Percentiles rank a stretch among this genome's conserved stretches.
Evolutionary conservation across 345 rosid genomes (phyloP).

Genomic region (Eucalyptus coolabah): DNA sequence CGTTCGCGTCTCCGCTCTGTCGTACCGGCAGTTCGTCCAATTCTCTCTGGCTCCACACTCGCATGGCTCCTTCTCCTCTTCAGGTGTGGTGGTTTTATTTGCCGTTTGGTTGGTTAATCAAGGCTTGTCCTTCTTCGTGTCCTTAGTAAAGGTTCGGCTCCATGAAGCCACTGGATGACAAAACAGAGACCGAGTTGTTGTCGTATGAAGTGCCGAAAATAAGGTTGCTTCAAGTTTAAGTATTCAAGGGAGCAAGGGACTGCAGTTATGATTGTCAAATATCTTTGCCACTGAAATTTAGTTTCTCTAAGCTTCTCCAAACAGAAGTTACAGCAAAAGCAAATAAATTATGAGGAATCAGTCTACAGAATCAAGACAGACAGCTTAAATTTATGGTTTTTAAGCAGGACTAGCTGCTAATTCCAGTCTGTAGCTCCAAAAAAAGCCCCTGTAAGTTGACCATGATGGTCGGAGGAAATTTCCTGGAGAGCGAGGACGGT

Average conservation of each 20-base stretch:
- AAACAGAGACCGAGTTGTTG: conserved; percentile 42
- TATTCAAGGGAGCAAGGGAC: conserved; percentile 44
- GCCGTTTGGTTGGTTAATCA: not conserved
- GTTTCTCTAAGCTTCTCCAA: not conserved
- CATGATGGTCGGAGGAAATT: not conserved
- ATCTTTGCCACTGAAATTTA: not conserved
- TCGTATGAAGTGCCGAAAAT: conserved; percentile 61
- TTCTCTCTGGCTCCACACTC: conserved; percentile 36
- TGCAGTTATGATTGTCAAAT: conserved; percentile 37
- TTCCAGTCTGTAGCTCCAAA: not conserved
- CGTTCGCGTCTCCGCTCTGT: conserved; percentile 20
- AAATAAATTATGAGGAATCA: not conserved
- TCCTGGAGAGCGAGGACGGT: not conserved
- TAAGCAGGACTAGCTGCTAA: not conserved
- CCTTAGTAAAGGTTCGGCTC: conserved; percentile 45
- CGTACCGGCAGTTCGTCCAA: conserved; percentile 46
- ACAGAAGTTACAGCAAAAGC: not conserved
- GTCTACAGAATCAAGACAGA: too few relatives aligned
- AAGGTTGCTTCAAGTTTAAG: conserved; percentile 57
- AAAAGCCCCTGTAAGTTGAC: not conserved
- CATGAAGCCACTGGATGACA: conserved; percentile 43
- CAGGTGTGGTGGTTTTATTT: conserved; percentile 29
- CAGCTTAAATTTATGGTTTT: too few relatives aligned
- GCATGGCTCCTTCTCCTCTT: conserved; percentile 49
- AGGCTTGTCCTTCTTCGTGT: not conserved